Conservation (phyloP, 306 rosid genomes). For the Sicyos edulis region DNA sequence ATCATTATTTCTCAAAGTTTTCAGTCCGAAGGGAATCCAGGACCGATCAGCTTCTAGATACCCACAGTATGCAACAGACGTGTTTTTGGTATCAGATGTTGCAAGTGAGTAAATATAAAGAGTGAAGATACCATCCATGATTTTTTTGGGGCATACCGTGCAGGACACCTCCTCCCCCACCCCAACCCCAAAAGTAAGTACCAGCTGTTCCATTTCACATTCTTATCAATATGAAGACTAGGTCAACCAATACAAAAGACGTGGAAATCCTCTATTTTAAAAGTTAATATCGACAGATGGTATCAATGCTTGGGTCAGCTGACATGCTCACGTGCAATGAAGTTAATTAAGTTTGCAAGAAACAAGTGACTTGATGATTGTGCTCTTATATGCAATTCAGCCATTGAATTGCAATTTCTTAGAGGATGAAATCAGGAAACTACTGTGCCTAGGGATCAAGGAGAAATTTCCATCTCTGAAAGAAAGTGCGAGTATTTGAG, state of each 20-base stretch:
- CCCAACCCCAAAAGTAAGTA: not conserved
- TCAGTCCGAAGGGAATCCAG: constrained; percentile 11
- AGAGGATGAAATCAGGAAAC: not conserved
- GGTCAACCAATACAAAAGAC: not conserved
- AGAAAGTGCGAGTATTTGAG: not conserved
- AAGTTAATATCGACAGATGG: not conserved
- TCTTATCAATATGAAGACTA: not conserved
- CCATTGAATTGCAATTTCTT: not conserved
- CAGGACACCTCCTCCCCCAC: not conserved
- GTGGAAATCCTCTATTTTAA: not conserved
- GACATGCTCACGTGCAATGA: constrained; percentile 3
- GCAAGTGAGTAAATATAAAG: not conserved
- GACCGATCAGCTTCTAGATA: not conserved
- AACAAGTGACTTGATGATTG: not conserved
- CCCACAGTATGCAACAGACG: not conserved
- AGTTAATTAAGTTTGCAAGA: not conserved
- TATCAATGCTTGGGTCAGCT: not conserved
- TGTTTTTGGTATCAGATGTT: not conserved
- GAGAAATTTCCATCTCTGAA: constrained; percentile 6
- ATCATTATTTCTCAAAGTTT: not conserved
- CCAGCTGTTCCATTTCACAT: not conserved
- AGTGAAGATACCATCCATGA: not conserved
- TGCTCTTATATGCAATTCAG: not conserved
- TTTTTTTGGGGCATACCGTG: not conserved
- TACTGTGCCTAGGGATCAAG: constrained; percentile 7